Conservation (phyloP, 192 early-diverging fungal species). For the Podila epigama region DNA sequence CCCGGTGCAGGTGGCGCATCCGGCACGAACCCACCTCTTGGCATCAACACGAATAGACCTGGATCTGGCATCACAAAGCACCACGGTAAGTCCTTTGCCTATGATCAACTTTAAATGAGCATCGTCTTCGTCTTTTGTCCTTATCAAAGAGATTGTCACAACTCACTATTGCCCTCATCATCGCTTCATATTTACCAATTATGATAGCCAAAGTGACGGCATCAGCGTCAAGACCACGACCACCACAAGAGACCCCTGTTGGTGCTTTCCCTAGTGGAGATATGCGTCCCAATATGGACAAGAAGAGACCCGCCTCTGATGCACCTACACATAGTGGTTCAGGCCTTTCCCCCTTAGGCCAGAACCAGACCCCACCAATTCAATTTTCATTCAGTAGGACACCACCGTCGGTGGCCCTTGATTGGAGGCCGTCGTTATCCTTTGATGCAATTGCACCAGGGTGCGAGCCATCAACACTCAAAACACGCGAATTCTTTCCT, state of each 20-base stretch:
- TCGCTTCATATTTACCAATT: neutral
- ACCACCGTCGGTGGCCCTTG: conserved; percentile 8
- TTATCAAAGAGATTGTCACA: no score
- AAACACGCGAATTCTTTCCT: conserved; percentile 51
- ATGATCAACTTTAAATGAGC: no score
- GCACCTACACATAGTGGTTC: conserved; percentile 23
- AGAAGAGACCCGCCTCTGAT: conserved; percentile 5
- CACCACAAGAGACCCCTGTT: conserved; percentile 23
- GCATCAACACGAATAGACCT: no score
- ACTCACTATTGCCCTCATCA: neutral
- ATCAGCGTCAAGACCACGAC: conserved; percentile 19
- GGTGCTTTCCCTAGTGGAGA: conserved; percentile 25
- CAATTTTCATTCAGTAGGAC: conserved; percentile 24
- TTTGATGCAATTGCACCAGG: conserved; percentile 24
- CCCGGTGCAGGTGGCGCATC: no score
- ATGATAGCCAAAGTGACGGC: conserved; percentile 27
- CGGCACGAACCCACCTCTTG: no score
- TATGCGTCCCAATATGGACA: conserved; percentile 1
- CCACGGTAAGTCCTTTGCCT: no score
- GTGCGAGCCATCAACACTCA: conserved; percentile 30
- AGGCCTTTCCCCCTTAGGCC: neutral
- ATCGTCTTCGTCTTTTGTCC: neutral
- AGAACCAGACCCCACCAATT: neutral
- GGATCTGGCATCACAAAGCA: no score
- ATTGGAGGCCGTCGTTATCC: conserved; percentile 29